phyloP scores from a whole-genome alignment of 129 eudicot genomes.

The Cynara cardunculus region DNA sequence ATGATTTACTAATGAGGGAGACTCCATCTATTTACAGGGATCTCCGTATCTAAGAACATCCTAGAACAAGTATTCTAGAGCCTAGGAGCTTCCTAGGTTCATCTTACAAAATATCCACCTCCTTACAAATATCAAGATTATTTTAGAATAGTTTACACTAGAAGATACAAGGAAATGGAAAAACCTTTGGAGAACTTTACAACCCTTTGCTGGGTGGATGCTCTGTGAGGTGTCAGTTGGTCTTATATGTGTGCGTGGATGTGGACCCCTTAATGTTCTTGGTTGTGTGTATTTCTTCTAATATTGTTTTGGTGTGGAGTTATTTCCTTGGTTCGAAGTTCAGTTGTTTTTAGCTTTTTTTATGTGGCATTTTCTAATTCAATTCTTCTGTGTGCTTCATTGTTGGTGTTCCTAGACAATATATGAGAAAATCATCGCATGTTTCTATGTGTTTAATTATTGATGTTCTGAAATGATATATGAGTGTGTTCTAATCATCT shows the following conservation, averaged over 20 bases:
- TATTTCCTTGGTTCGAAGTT: neutral
- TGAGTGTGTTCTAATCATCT: neutral
- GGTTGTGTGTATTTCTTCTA: neutral
- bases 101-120: neutral
- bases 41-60: neutral
- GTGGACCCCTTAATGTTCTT: neutral
- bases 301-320: neutral
- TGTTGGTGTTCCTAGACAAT: neutral
- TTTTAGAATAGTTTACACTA: neutral
- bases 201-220: neutral
- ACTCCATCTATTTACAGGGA: neutral
- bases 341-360: neutral
- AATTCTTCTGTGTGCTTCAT: neutral
- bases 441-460: neutral
- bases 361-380: neutral
- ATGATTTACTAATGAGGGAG: neutral
- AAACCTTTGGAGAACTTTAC: neutral
- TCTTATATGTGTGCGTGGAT: neutral
- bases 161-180: neutral
- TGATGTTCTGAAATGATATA: neutral
- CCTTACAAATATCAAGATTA: neutral
- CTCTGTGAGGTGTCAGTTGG: neutral
- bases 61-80: neutral
- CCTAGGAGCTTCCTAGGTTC: neutral
- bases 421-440: neutral